Conservation (phyloP, 108 stramenopile species). For the Skeletonema marinoi region DNA sequence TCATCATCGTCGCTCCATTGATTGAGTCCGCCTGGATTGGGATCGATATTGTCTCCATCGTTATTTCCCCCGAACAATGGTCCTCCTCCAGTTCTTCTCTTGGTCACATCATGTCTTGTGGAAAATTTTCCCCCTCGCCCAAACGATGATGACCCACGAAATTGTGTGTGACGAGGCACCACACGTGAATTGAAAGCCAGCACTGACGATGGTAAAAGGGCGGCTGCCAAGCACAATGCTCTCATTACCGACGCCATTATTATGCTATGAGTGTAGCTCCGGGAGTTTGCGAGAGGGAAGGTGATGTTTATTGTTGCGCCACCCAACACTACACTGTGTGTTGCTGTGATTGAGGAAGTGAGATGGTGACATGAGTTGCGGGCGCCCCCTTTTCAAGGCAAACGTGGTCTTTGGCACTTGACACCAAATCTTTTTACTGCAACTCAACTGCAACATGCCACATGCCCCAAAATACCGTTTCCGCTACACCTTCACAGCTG, state of each 20-base stretch:
- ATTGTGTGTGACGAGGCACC: slow-evolving; percentile 1
- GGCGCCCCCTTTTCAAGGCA: too few species aligned
- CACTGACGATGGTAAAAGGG: background rate
- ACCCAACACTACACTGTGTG: too few species aligned
- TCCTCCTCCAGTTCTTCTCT: background rate
- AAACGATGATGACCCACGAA: background rate
- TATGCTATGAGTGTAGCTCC: background rate
- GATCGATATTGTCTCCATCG: slow-evolving; percentile 18
- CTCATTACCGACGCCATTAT: background rate
- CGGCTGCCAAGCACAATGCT: background rate
- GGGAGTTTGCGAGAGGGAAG: too few species aligned
- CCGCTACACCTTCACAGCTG: too few species aligned
- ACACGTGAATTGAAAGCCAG: background rate
- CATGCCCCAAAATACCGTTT: too few species aligned
- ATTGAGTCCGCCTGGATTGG: slow-evolving; percentile 43
- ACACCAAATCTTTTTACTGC: too few species aligned
- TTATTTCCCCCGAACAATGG: background rate
- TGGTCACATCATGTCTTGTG: background rate
- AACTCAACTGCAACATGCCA: background rate
- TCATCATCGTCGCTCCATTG: slow-evolving; percentile 37
- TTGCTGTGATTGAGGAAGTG: too few species aligned
- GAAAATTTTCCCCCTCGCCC: background rate
- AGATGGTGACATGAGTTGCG: too few species aligned
- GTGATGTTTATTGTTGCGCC: too few species aligned
- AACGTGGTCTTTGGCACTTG: too few species aligned